Conservation (phyloP, 352 stramenopile genomes). For the Globisporangium heterothallicum region DNA sequence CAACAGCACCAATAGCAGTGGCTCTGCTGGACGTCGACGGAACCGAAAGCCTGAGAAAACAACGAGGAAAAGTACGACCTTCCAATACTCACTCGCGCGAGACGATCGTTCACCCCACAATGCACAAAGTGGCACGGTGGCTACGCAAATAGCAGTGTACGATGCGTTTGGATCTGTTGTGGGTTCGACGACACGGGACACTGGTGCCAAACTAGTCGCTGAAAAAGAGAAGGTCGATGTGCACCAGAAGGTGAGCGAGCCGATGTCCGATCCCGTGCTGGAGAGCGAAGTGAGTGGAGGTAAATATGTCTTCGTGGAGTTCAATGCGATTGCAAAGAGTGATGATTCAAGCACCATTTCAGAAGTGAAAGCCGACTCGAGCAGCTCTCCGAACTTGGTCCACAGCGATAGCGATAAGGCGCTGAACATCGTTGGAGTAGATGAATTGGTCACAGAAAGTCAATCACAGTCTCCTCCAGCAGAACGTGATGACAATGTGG, state of each 20-base stretch:
- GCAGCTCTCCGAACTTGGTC: neutral
- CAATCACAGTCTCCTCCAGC: neutral
- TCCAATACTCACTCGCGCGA: neutral
- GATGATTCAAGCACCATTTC: neutral
- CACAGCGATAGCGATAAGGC: neutral
- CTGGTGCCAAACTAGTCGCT: neutral
- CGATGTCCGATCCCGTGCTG: neutral
- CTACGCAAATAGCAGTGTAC: constrained; percentile 13
- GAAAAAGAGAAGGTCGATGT: constrained; percentile 1
- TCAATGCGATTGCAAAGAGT: neutral
- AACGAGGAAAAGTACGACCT: neutral
- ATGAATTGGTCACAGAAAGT: neutral
- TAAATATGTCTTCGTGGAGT: constrained; percentile 1
- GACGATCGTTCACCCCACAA: constrained; percentile 1
- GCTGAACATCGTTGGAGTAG: neutral
- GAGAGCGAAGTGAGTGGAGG: neutral
- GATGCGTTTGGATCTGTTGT: constrained; percentile 11
- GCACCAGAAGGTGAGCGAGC: neutral
- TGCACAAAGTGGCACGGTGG: neutral
- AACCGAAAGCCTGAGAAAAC: constrained; percentile 14
- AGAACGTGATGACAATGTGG: neutral
- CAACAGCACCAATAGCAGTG: neutral
- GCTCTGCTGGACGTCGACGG: constrained; percentile 7
- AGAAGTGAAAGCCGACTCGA: neutral
- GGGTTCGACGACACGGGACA: neutral